Evolutionary conservation across 768 basidiomycete genomes (phyloP), one percentile per base, ranked within the genome.

Genomic region (Lactarius hatsudake): DNA sequence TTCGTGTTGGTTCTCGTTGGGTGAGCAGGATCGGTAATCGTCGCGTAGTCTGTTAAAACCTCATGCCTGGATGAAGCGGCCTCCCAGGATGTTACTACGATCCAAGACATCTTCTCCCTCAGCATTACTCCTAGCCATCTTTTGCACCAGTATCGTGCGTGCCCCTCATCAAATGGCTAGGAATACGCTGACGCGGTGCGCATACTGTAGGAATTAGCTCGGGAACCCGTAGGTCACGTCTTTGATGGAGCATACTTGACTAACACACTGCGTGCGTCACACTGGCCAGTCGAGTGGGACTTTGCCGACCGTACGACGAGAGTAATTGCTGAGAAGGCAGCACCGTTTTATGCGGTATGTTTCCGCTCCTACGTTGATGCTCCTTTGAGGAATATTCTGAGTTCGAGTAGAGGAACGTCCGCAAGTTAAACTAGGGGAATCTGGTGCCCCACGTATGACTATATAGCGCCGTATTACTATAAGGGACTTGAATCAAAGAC

Each of bases 231-330:
- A 43, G 23, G 66, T 63, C 38, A 40, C 23, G 5, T 36, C 38
- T 57, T 48, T 51, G 6, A 30, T n/a, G 5, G 48, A 51, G 23
- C 8, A 17, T 51, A 56, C 20, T 30, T 45, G 43, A 15, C 54
- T 66, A 0, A 66, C 32, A 8, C 55, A 34, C n/a, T 32, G 7
- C 38, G 28, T 36, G n/a, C 38, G 20, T 7, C 45, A 9, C 17
- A 40, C 30, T 51, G n/a, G 15, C n/a, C 23, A 67, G 66, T 67
- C 48, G 58, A 63, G 23, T 42, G 40, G 61, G 66, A 63, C 8
- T 67, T 67, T 63, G 66, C 66, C 8, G 57, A 67, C 38, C 66
- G 66, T 59, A 67, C 66, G 28, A 54, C 48, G 30, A 53, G 61
- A 20, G 66, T 63, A 9, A 63, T 67, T 26, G 32, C 30, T 23